phyloP scores from a whole-genome alignment of 805 yeast genomes.

The Torulaspora quercuum region DNA sequence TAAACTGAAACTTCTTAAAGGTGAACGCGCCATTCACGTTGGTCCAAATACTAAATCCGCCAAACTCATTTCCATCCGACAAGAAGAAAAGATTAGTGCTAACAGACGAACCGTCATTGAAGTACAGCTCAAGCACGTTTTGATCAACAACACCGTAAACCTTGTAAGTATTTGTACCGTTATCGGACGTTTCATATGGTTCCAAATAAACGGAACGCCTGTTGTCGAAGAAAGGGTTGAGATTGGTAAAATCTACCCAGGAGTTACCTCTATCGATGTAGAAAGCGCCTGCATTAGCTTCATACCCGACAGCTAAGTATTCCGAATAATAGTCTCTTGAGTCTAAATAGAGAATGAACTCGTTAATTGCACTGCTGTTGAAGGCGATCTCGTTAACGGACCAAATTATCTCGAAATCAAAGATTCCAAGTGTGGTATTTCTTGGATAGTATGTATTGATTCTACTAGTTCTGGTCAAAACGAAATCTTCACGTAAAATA shows the following conservation, averaged over 20 bases:
- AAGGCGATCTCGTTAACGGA: constrained; percentile 16
- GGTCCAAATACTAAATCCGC: constrained; percentile 3
- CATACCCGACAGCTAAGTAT: constrained; percentile 30
- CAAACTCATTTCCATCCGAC: constrained; percentile 9
- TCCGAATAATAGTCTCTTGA: constrained; percentile 21
- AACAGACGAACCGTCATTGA: constrained; percentile 32
- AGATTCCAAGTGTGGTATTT: constrained; percentile 19
- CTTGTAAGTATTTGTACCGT: constrained; percentile 22
- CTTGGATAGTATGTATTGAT: constrained; percentile 1
- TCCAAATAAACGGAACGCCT: constrained; percentile 27
- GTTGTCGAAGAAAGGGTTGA: constrained; percentile 31
- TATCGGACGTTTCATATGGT: constrained; percentile 16
- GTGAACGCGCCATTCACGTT: constrained; percentile 5
- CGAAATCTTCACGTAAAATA: constrained; percentile 5
- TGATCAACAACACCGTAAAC: constrained; percentile 34
- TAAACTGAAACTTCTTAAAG: constrained; percentile 8
- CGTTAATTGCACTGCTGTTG: constrained; percentile 15
- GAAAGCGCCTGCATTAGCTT: constrained; percentile 24
- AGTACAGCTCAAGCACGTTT: constrained; percentile 34
- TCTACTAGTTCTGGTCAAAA: constrained; percentile 1
- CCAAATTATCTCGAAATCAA: constrained; percentile 30
- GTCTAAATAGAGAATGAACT: constrained; percentile 21
- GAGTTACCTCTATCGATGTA: constrained; percentile 32
- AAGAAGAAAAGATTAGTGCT: constrained; percentile 36
- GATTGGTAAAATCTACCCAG: constrained; percentile 20